These are phyloP conservation scores for Cryphonectria radicalis DNA, from an alignment of 2,329 filamentous ascomycete species.

Conservation along the genomic window DNA sequence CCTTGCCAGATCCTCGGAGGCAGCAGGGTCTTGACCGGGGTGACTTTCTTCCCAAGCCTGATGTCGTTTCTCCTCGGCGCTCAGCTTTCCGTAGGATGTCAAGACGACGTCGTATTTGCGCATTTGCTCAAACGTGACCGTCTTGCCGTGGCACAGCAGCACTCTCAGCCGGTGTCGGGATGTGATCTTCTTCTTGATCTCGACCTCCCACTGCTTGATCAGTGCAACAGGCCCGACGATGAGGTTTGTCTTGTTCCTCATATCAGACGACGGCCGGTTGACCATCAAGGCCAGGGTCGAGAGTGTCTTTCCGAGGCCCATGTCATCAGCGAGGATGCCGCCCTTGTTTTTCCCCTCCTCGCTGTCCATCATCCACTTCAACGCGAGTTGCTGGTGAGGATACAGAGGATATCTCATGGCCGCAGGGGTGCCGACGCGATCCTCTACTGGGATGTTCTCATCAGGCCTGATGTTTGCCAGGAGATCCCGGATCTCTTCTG, in stretches of 20 bases:
- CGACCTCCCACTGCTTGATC: conserved; percentile 82
- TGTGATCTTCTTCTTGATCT: conserved; percentile 74
- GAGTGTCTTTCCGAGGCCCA: conserved; percentile 85
- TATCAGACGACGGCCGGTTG: conserved; percentile 62
- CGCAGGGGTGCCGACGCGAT: conserved; percentile 70
- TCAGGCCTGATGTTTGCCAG: conserved; percentile 76
- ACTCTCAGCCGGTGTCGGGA: conserved; percentile 62
- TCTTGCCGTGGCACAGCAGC: conserved; percentile 72
- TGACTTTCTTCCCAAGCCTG: conserved; percentile 56
- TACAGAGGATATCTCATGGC: conserved; percentile 72
- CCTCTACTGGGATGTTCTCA: conserved; percentile 63
- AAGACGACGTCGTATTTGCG: conserved; percentile 73
- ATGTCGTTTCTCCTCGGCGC: conserved; percentile 67
- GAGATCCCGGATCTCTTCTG: conserved; percentile 71
- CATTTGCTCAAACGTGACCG: conserved; percentile 63
- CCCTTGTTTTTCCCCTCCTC: conserved; percentile 77
- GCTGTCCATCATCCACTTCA: conserved; percentile 77
- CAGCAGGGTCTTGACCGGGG: conserved; percentile 43
- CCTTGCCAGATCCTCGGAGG: conserved; percentile 39
- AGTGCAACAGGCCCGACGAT: conserved; percentile 82
- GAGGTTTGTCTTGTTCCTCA: conserved; percentile 69
- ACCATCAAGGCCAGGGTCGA: conserved; percentile 80
- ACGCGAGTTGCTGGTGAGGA: conserved; percentile 78
- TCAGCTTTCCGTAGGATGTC: conserved; percentile 77
- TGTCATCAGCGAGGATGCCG: conserved; percentile 78